These are phyloP conservation scores for Phoma sp. DNA, from an alignment of 2,329 filamentous ascomycete species.

Conservation along the genomic window DNA sequence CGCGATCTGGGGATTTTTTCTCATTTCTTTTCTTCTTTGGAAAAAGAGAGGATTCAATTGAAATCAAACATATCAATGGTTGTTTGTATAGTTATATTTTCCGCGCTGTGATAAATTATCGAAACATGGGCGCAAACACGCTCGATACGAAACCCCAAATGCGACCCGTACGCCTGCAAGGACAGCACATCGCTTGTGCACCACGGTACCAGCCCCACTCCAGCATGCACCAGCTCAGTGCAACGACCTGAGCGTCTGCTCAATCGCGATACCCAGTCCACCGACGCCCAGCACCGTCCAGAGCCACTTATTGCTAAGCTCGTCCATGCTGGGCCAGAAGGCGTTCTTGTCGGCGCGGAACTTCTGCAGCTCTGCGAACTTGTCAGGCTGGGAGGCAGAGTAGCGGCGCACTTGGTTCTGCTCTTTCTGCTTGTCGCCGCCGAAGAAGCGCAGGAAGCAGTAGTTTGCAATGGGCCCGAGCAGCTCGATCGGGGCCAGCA, in stretches of 20 bases:
- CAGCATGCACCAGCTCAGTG: slow-evolving; percentile 22
- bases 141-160: neutral
- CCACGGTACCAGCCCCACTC: too few relatives aligned
- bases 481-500: slow-evolving; percentile 61
- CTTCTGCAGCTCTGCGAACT: slow-evolving; percentile 59
- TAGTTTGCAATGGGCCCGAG: slow-evolving; percentile 65
- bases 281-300: slow-evolving; percentile 61
- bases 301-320: slow-evolving; percentile 62
- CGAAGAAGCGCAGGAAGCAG: slow-evolving; percentile 62
- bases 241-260: slow-evolving; percentile 48
- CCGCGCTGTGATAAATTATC: too few relatives aligned
- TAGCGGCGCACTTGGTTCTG: slow-evolving; percentile 60
- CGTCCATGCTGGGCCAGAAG: slow-evolving; percentile 62
- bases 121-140: too few relatives aligned
- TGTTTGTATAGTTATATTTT: too few relatives aligned
- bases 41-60: too few relatives aligned
- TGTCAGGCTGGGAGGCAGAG: slow-evolving; percentile 55
- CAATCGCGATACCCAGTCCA: slow-evolving; percentile 55
- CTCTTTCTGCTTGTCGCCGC: slow-evolving; percentile 64
- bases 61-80: too few relatives aligned
- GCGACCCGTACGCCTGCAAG: neutral
- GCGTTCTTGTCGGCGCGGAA: slow-evolving; percentile 63
- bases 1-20: too few relatives aligned
- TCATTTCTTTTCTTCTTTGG: too few relatives aligned
- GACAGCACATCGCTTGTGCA: neutral